Evolutionary conservation across 2,329 filamentous ascomycete species (phyloP).

Genomic region (Claviceps arundinis): DNA sequence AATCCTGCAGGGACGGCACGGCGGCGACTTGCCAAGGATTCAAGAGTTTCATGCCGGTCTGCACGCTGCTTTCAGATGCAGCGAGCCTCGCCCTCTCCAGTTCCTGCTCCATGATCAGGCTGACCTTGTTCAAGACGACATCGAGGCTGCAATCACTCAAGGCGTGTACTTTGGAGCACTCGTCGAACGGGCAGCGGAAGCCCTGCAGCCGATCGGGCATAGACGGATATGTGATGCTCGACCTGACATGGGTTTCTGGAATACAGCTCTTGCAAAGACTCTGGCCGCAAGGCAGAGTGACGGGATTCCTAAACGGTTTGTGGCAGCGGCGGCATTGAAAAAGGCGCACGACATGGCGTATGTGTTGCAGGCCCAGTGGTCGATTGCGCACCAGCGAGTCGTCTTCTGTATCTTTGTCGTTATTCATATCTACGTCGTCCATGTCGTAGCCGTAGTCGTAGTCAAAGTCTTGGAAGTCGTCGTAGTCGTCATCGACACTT

Average conservation of each 20-base stretch:
- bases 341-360: slow-evolving; percentile 42
- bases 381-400: not conserved
- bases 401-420: too few relatives aligned
- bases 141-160: slow-evolving; percentile 64
- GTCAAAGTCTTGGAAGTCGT: not conserved
- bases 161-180: slow-evolving; percentile 60
- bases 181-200: slow-evolving; percentile 58
- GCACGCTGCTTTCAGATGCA: slow-evolving; percentile 12
- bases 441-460: too few relatives aligned
- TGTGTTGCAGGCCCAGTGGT: slow-evolving; percentile 3
- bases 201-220: slow-evolving; percentile 52
- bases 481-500: not conserved
- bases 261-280: slow-evolving; percentile 65
- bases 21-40: slow-evolving; percentile 29
- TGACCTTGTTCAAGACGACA: slow-evolving; percentile 61
- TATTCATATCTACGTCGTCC: too few relatives aligned
- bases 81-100: slow-evolving; percentile 29
- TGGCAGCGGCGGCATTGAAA: slow-evolving; percentile 70
- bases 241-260: slow-evolving; percentile 49
- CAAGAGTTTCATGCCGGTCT: slow-evolving; percentile 23
- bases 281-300: slow-evolving; percentile 71
- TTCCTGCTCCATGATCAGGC: slow-evolving; percentile 43
- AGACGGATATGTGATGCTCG: slow-evolving; percentile 66
- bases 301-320: slow-evolving; percentile 49
- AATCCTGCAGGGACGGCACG: slow-evolving; percentile 25